Evolutionary conservation across 2,329 filamentous ascomycete genomes (phyloP), one percentile per base, ranked within the genome.

Genomic region (Fusarium fujikuroi): DNA sequence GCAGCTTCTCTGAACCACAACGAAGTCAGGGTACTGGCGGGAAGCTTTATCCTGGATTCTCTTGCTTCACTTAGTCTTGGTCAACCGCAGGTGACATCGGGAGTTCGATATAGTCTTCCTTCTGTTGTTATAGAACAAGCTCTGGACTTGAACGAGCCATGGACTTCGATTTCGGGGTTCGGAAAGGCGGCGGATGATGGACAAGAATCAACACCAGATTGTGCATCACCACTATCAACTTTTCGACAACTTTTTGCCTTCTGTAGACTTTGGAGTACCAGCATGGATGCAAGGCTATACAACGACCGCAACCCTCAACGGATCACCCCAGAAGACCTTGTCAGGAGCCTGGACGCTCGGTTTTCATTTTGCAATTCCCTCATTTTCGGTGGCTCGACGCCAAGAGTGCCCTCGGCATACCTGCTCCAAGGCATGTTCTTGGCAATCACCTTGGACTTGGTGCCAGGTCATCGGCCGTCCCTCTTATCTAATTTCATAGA

Each of bases 41-140:
- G 88, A 8, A 92, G 90, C 69, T 89, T 91, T 64, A 83, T 92
- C 9, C 79, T 93, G 3, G 91, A 93, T 59, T 89, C 87, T 19
- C 79, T 91, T 28, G 78, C 91, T 19, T 87, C 88, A 14, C 79
- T 87, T 23, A 83, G 87, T 14, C 81, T 90, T 7, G 81, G 84
- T n/a, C 84, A 78, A 16, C 69, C 69, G 7, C 75, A 78, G 49
- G 68, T 72, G 43, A 75, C 76, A 9, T 66, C 70, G 2, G 73
- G 76, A 12, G 66, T 75, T 36, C 66, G 69, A 21, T 62, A 74
- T 40, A 71, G 54, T 2, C 46, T 77, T 28, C 74, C 73, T 5
- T 71, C 68, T 8, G 71, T 76, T 9, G 32, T 42, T 3, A 59
- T 67, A 43, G 66, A 60, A 14, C 69, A 75, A 18, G 36, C 68